Base-by-base conservation (phyloP, 176 grass and related monocot genomes). In the Musa beccarii region DNA sequence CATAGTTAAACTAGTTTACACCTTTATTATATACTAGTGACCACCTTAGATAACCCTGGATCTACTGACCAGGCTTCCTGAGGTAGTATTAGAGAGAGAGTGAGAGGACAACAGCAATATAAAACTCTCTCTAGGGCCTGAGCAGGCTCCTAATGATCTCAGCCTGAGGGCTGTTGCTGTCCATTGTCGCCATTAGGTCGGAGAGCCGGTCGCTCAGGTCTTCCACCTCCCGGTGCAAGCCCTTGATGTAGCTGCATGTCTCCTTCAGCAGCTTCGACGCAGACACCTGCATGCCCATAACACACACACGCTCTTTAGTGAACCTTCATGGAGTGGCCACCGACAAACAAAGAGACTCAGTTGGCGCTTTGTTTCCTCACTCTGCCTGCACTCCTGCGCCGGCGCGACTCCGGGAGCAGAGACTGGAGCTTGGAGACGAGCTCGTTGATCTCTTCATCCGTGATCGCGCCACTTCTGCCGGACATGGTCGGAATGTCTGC, bases 381-480 rank as follows among this genome's bases (percentile, higher is more conserved):
- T 87, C 85, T 80, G 69, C 69, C 87, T 0, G 82, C 62, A 64
- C 63, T 86, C 79, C 85, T 75, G 69, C 89, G 34, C 34, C 34
- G 89, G 16, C 89, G 87, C 16, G 82, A 87, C 70, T 88, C 89
- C 2, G 92, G 92, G 51, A 96, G 87, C 2, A 96, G 83, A 9
- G 85, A 79, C 75, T 96, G 92, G 49, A 96, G 83, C 82, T 96
- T 96, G 68, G 87, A 88, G 82, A 96, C 86, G 83, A 96, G 89
- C 83, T 96, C 92, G 72, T 82, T 96, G 81, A 96, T 96, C 92
- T 96, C 92, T 21, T 87, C 92, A 66, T 96, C 92, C 74, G 85
- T 87, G 83, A 96, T 96, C 73, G 83, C 83, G 53, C 84, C 6
- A n/a, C 85, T 86, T 50, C 89, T 61, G 78, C 72, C 80, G 59